These are phyloP conservation scores for Stropharia rugosoannulata DNA, from an alignment of 768 basidiomycete species.

Conservation along the genomic window DNA sequence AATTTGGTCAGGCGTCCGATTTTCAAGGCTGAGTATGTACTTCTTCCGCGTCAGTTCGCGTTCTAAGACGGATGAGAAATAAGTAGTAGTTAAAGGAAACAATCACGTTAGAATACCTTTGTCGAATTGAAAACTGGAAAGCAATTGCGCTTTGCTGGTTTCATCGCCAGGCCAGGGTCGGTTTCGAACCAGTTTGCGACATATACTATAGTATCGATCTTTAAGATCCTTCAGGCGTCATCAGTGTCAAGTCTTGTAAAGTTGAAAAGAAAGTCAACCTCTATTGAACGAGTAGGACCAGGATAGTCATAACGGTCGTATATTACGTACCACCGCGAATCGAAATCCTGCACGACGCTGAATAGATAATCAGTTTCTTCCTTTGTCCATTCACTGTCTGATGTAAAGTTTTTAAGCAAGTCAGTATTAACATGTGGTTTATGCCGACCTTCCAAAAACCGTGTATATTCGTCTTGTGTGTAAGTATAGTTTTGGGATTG, in stretches of 20 bases:
- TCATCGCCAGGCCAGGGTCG: conserved; percentile 87
- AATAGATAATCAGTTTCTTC: conserved; percentile 96
- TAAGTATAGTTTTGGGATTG: conserved; percentile 66
- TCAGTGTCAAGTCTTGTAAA: conserved; percentile 1
- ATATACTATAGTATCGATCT: conserved; percentile 90
- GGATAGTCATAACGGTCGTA: conserved; percentile 86
- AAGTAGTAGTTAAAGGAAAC: not conserved
- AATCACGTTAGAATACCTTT: conserved; percentile 53
- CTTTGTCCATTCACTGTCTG: conserved; percentile 85
- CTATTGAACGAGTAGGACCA: conserved; percentile 58
- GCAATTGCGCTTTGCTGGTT: conserved; percentile 58
- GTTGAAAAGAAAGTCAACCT: conserved; percentile 44
- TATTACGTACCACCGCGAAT: conserved; percentile 86
- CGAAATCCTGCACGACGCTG: conserved; percentile 73
- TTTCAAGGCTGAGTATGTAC: conserved; percentile 85
- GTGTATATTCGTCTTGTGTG: conserved; percentile 84
- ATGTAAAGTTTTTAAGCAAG: not conserved
- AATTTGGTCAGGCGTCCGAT: conserved; percentile 84
- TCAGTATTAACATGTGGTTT: not conserved
- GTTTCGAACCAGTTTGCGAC: conserved; percentile 82
- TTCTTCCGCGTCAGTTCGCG: conserved; percentile 87
- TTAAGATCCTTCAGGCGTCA: conserved; percentile 71
- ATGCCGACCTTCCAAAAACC: conserved; percentile 65
- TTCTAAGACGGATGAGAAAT: conserved; percentile 40
- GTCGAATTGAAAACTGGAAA: conserved; percentile 82